A percentile compares a stretch with the other conserved stretches of the same genome.
These are phyloP conservation scores for Clathrospora elynae DNA, from an alignment of 2,329 filamentous ascomycete species.

Conservation along the genomic window DNA sequence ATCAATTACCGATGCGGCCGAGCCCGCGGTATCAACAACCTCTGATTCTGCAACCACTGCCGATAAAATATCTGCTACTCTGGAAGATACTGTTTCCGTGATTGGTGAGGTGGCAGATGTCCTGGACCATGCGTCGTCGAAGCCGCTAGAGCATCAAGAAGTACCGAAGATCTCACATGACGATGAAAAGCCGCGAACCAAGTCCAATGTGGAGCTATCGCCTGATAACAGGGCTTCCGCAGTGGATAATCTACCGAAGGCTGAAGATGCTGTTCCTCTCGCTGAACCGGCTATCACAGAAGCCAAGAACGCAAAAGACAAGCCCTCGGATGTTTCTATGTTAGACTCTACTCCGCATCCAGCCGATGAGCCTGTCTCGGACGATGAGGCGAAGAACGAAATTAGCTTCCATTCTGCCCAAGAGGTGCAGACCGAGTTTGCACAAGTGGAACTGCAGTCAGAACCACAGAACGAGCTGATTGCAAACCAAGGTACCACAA, in stretches of 20 bases:
- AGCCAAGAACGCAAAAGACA: background rate
- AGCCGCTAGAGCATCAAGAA: background rate
- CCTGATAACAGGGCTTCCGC: too few species aligned
- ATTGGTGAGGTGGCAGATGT: background rate
- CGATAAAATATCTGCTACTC: background rate
- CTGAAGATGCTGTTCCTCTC: background rate
- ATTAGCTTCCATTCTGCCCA: conserved; percentile 31
- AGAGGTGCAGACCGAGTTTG: conserved; percentile 23
- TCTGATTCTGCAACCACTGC: background rate
- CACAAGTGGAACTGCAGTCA: conserved; percentile 6
- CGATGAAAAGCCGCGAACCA: background rate
- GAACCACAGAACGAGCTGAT: background rate
- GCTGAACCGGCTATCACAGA: background rate
- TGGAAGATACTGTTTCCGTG: background rate
- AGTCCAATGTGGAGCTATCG: background rate
- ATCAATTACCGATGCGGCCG: background rate
- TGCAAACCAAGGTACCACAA: conserved; percentile 10
- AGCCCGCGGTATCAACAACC: background rate
- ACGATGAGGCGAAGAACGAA: conserved; percentile 34
- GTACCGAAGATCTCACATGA: background rate
- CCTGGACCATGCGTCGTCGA: background rate
- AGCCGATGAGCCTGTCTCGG: conserved; percentile 17
- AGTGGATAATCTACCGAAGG: too few species aligned
- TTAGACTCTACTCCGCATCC: background rate
- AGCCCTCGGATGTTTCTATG: background rate